These are phyloP conservation scores for Kwoniella pini DNA, from an alignment of 768 basidiomycete species.

Conservation along the genomic window DNA sequence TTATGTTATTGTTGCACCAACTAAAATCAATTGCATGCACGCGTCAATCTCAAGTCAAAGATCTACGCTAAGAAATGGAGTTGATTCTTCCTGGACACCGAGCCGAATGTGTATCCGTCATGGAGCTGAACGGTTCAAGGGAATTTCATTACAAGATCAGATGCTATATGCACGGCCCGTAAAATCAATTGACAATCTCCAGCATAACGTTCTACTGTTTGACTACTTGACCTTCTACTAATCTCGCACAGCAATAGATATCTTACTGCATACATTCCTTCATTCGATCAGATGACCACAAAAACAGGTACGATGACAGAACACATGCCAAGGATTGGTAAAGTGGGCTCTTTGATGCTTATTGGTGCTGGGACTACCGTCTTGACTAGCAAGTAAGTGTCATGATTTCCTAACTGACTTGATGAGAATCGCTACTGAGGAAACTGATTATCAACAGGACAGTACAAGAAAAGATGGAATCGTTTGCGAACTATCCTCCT, in stretches of 20 bases:
- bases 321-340: background rate
- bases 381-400: conserved; percentile 1
- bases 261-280: background rate
- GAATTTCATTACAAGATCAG: too few relatives aligned
- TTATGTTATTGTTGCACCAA: too few relatives aligned
- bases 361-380: conserved; percentile 1
- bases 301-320: background rate
- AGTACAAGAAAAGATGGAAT: conserved; percentile 7
- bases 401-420: too few relatives aligned
- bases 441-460: background rate
- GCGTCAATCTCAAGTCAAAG: conserved; percentile 1
- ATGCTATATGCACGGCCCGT: too few relatives aligned
- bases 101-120: too few relatives aligned
- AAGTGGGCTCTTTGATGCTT: background rate
- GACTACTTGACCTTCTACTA: too few relatives aligned
- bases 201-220: too few relatives aligned
- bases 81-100: background rate
- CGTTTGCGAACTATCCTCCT: background rate
- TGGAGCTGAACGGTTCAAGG: too few relatives aligned
- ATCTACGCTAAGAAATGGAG: conserved; percentile 1
- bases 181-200: too few relatives aligned
- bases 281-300: background rate
- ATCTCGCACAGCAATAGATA: too few relatives aligned
- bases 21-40: conserved; percentile 1
- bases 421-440: too few relatives aligned